Evolutionary conservation across 805 yeast species (phyloP), one percentile per base, ranked within the genome.

Genomic region (Clavispora asparagi): DNA sequence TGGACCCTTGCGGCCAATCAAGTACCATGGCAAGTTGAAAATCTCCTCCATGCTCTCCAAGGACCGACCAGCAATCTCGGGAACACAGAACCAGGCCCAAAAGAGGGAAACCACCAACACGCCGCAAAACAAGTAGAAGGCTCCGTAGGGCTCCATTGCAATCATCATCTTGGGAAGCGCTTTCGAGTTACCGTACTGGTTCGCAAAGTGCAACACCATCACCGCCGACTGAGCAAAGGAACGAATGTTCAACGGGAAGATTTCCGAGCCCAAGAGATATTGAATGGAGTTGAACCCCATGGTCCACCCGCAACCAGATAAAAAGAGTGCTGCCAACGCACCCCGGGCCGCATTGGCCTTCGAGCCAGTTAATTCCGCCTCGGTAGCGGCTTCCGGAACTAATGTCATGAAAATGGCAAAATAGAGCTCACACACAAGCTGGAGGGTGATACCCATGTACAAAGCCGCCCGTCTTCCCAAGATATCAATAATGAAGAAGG

Each of bases 251-350:
- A 78, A 61, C 19, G 83, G 83, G 56, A 78, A 70, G 44, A 79
- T 68, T 56, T 79, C 84, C 4, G 83, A 70, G 48, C 77, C 78
- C 53, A 79, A 61, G 52, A 79, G 65, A 55, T 78, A 79, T 57
- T 79, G 83, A 41, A 78, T 65, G 0, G 79, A 65, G 61, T 79
- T 79, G 73, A 77, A 79, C 32, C 83, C 83, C 61, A 79, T 58
- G 29, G 80, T 74, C 84, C 83, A 79, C 32, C 82, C 82, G 19
- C 70, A 65, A 53, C 83, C 83, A 29, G 71, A 65, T 32, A 78
- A 53, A 53, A 65, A 78, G 26, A 79, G 54, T 41, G 78, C 70
- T 1, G 81, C 80, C 53, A 79, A 58, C 8, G 82, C 83, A 42
- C 67, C 78, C 42, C 64, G 59, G 30, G 77, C 66, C 2, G 80